Conservation (phyloP, 805 yeast species). For the Saturnispora kantuleensis region DNA sequence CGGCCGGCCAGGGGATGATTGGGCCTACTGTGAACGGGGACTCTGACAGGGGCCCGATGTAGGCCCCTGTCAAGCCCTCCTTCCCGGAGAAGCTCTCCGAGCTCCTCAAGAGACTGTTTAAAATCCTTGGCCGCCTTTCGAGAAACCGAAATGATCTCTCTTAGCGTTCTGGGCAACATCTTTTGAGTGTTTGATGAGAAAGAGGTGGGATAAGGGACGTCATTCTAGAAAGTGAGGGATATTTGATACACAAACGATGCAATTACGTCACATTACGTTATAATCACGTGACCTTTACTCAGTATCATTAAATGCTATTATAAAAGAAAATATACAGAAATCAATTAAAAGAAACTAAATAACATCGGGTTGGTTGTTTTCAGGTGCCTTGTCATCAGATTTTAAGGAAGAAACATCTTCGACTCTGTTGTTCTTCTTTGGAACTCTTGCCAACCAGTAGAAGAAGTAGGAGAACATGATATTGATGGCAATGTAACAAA, state of each 20-base stretch:
- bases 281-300: not conserved
- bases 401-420: slow-evolving; percentile 18
- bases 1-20: slow-evolving; percentile 18
- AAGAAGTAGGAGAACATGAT: slow-evolving; percentile 22
- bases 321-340: not conserved
- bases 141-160: slow-evolving; percentile 37
- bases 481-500: slow-evolving; percentile 40
- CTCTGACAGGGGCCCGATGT: slow-evolving; percentile 33
- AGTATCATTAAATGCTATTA: not conserved
- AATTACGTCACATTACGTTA: not conserved
- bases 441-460: slow-evolving; percentile 64
- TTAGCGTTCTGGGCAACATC: slow-evolving; percentile 19
- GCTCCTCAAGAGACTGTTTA: slow-evolving; percentile 39
- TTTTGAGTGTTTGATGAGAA: not conserved
- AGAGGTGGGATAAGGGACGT: not conserved
- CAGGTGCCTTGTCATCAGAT: slow-evolving; percentile 13
- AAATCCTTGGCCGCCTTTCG: slow-evolving; percentile 38
- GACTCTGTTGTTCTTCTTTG: slow-evolving; percentile 41
- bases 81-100: slow-evolving; percentile 29
- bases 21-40: slow-evolving; percentile 10
- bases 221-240: no score
- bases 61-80: slow-evolving; percentile 23
- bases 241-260: not conserved
- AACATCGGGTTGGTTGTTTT: slow-evolving; percentile 10
- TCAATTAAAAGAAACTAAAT: not conserved